Evolutionary conservation across 2,329 filamentous ascomycete genomes (phyloP), one percentile per base, ranked within the genome.

Genomic region (Harringtonia aguacate): DNA sequence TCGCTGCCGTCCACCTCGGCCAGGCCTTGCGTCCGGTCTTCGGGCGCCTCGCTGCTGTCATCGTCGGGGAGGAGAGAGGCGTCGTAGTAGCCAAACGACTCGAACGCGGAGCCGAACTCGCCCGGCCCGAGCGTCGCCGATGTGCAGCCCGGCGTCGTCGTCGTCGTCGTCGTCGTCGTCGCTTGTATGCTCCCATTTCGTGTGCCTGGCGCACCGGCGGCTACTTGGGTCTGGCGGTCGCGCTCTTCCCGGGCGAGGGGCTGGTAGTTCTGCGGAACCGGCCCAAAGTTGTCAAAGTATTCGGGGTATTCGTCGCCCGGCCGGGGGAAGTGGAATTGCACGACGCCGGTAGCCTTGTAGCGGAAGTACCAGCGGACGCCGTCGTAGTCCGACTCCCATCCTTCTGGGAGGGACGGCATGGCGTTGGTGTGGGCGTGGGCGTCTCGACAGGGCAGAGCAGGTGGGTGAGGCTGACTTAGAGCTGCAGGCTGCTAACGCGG

Each of bases 351-450:
- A 21, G 73, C 61, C 49, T 64, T 70, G 60, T 73, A 77, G 41
- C 66, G 67, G 55, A 73, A 79, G 58, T 77, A 70, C 75, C 75
- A 79, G 22, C 75, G 68, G 14, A 48, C 52, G 43, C 73, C 73
- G 50, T 78, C 74, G 52, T 77, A 77, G 56, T 77, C 75, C 53
- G 61, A 67, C 46, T 75, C 71, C 75, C 75, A 78, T 44, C 70
- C 70, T 8, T 65, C 61, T 3, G 72, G 72, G 28, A 78, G 67
- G 39, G 57, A 61, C 4, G 62, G 48, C 66, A 70, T 67, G 36
- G 22, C 33, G n/a, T n/a, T 10, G 24, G 24, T 7, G 7, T 7
- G 24, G 7, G 24, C 24, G n/a, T 27, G 24, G 24, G 7, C 6
- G 24, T 7, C 24, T 10, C 10, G 24, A 6, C 24, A 27, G 24